Conservation (phyloP, 306 rosid species). For the Cicer pinnatifidum region DNA sequence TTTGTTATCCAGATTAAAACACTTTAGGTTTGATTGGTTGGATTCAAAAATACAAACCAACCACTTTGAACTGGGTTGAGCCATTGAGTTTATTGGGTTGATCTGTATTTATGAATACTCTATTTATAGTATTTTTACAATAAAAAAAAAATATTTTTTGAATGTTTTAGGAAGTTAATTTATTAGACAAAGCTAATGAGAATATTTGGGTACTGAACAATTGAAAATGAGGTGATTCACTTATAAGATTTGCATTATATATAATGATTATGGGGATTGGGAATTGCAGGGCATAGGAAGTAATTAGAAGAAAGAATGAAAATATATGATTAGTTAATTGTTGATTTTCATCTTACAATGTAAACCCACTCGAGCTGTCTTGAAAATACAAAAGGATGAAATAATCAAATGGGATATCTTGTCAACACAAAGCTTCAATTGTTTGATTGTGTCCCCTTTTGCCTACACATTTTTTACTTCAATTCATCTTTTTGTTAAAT, state of each 20-base stretch:
- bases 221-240: too few species aligned
- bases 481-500: conserved; percentile 26
- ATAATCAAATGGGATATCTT: conserved; percentile 58
- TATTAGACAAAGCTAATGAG: too few species aligned
- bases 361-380: conserved; percentile 78
- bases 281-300: conserved; percentile 54
- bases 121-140: too few species aligned
- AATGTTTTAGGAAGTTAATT: too few species aligned
- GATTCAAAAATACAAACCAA: too few species aligned
- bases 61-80: too few species aligned
- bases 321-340: conserved; percentile 41
- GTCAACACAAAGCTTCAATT: conserved; percentile 57
- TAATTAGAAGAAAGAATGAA: conserved; percentile 59
- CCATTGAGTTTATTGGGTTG: too few species aligned
- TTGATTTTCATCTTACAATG: conserved; percentile 50
- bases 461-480: conserved; percentile 32
- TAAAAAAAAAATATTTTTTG: too few species aligned
- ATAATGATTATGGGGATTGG: conserved; percentile 64
- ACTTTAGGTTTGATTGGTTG: too few species aligned
- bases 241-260: background rate
- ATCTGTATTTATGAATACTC: too few species aligned
- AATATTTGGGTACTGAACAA: too few species aligned
- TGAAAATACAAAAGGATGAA: conserved; percentile 58
- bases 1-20: too few species aligned
- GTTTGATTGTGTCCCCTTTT: conserved; percentile 59